Percentiles rank a stretch among this genome's conserved stretches.
These are phyloP conservation scores for Macadamia tetraphylla DNA, from an alignment of 164 flowering plant species.

Conservation along the genomic window DNA sequence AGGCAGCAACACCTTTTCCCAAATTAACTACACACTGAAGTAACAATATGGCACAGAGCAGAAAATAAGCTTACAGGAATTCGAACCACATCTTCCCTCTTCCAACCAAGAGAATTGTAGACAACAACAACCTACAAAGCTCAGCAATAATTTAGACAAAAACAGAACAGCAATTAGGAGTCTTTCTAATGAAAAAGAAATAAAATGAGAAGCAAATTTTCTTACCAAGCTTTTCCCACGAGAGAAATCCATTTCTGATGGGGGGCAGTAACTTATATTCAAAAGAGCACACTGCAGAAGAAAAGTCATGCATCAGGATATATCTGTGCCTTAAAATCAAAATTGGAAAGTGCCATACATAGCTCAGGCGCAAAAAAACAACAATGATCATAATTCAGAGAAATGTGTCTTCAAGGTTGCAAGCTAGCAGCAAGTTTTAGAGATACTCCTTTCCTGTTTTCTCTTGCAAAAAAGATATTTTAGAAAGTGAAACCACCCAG, in stretches of 20 bases:
- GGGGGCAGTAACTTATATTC: conserved; percentile 87
- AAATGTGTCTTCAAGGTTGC: too few species aligned
- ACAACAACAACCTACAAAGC: conserved; percentile 56
- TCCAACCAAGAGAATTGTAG: conserved; percentile 95
- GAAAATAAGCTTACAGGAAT: conserved; percentile 52
- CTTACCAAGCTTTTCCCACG: conserved; percentile 65
- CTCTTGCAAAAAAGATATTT: too few species aligned
- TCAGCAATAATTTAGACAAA: neutral
- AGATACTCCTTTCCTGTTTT: too few species aligned
- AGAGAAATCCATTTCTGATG: conserved; percentile 59
- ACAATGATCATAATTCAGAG: conserved; percentile 1
- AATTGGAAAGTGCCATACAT: neutral
- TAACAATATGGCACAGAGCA: neutral
- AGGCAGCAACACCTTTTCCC: too few species aligned
- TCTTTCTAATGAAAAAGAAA: conserved; percentile 1
- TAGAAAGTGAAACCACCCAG: too few species aligned
- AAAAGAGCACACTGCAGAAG: conserved; percentile 80
- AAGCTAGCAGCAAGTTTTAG: too few species aligned
- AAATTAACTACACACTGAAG: too few species aligned
- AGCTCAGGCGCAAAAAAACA: neutral
- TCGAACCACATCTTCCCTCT: conserved; percentile 64
- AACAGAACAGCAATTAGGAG: neutral
- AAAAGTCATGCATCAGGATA: conserved; percentile 12
- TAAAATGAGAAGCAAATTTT: conserved; percentile 2
- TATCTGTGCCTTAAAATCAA: neutral